phyloP scores from a whole-genome alignment of 108 stramenopile species.

The Cyclostephanos tholiformis region DNA sequence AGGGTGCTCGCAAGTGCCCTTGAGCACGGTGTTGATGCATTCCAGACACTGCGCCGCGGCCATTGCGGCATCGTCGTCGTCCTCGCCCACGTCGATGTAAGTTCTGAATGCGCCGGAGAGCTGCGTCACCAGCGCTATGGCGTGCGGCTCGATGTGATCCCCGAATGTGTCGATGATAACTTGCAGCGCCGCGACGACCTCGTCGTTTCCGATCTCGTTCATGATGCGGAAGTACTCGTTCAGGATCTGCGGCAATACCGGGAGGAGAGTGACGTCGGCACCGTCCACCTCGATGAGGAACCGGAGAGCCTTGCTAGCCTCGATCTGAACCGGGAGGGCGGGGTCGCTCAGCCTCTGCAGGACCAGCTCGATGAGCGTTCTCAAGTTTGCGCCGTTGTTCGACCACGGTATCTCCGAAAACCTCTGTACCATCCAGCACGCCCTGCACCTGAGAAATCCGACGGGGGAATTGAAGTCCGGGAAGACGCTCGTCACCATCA shows the following conservation, averaged over 20 bases:
- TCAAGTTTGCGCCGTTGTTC: conserved; percentile 75
- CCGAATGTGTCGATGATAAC: conserved; percentile 94
- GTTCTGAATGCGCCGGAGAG: conserved; percentile 86
- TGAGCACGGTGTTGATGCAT: conserved; percentile 93
- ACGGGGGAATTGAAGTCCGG: conserved; percentile 93
- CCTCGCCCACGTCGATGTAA: conserved; percentile 91
- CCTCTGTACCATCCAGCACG: conserved; percentile 95
- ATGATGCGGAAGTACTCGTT: conserved; percentile 98
- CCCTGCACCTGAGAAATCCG: conserved; percentile 90
- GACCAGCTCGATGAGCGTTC: conserved; percentile 68
- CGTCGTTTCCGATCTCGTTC: conserved; percentile 96
- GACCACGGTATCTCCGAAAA: conserved; percentile 80
- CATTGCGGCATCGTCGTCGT: conserved; percentile 96
- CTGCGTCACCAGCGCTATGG: conserved; percentile 87
- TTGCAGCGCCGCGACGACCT: conserved; percentile 92
- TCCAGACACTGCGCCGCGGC: conserved; percentile 96
- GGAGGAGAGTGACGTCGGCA: conserved; percentile 85
- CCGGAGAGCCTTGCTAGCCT: conserved; percentile 92
- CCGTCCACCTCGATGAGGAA: conserved; percentile 91
- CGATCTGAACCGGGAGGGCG: conserved; percentile 96
- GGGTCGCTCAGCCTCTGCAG: conserved; percentile 89
- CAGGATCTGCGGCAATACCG: conserved; percentile 91
- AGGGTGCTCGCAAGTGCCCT: conserved; percentile 79
- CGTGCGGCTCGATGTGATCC: conserved; percentile 94
- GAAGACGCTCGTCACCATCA: conserved; percentile 89